These are phyloP conservation scores for Agrocybe pediades DNA, from an alignment of 768 basidiomycete genomes.

Conservation along the genomic window DNA sequence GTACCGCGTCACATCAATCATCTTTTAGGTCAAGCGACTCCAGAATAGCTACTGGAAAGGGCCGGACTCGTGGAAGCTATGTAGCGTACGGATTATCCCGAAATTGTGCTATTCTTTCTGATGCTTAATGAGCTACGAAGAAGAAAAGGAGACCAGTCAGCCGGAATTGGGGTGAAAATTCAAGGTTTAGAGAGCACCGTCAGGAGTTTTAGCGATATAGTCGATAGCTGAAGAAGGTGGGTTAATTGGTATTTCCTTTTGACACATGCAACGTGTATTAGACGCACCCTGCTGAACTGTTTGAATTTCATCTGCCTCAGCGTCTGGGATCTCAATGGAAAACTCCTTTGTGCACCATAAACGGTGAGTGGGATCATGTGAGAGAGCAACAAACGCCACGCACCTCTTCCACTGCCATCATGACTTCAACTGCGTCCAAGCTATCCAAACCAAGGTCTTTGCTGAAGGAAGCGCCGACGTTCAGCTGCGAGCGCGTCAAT, in stretches of 20 bases:
- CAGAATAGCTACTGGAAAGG: slow-evolving; percentile 28
- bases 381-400: slow-evolving; percentile 6
- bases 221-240: slow-evolving; percentile 73
- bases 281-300: slow-evolving; percentile 86
- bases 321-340: slow-evolving; percentile 95
- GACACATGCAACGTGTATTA: slow-evolving; percentile 1
- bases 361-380: not conserved
- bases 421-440: slow-evolving; percentile 95
- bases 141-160: slow-evolving; percentile 21
- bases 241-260: slow-evolving; percentile 19
- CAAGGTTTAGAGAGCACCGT: slow-evolving; percentile 50
- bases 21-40: slow-evolving; percentile 21
- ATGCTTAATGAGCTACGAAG: slow-evolving; percentile 48
- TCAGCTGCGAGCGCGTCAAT: slow-evolving; percentile 50
- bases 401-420: slow-evolving; percentile 98
- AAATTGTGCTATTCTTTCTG: slow-evolving; percentile 24
- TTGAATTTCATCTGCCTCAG: slow-evolving; percentile 92
- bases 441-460: slow-evolving; percentile 92
- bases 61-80: slow-evolving; percentile 38
- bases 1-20: slow-evolving; percentile 23
- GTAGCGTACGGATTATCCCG: slow-evolving; percentile 39
- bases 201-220: slow-evolving; percentile 92
- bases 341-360: slow-evolving; percentile 69
- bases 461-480: slow-evolving; percentile 63
- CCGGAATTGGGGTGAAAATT: slow-evolving; percentile 10